phyloP scores from a whole-genome alignment of 139 green algal species.

The Trebouxia sp. region DNA sequence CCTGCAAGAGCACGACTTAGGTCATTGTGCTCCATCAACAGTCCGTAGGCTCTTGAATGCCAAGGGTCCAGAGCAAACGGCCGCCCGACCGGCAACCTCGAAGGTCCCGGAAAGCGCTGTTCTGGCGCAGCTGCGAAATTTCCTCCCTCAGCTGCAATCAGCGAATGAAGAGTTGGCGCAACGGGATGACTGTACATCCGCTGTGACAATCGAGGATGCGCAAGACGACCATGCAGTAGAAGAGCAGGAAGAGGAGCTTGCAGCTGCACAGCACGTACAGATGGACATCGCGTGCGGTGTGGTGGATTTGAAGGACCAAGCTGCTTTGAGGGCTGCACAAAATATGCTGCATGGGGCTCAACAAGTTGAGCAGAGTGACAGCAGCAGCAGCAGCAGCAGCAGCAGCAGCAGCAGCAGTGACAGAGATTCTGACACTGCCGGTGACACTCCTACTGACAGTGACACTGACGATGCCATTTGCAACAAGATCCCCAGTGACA shows the following conservation, averaged over 20 bases:
- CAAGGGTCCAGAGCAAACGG: not conserved
- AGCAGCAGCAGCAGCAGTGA: not conserved
- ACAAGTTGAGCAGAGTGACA: too few relatives aligned
- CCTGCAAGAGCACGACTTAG: constrained; percentile 10
- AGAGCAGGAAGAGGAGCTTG: not conserved
- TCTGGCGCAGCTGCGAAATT: not conserved
- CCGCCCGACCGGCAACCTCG: not conserved
- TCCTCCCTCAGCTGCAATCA: constrained; percentile 5
- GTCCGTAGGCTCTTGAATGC: not conserved
- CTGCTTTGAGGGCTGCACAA: too few relatives aligned
- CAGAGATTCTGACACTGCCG: not conserved
- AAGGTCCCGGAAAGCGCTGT: not conserved
- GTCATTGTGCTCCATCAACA: too few relatives aligned
- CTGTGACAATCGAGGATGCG: too few relatives aligned
- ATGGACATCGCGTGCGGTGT: constrained; percentile 21
- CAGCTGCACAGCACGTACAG: not conserved
- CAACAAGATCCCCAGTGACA: not conserved
- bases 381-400: not conserved
- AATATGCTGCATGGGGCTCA: too few relatives aligned
- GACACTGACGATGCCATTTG: not conserved
- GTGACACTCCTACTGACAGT: not conserved
- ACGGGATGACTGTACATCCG: not conserved
- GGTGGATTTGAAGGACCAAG: not conserved
- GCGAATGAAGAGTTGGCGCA: not conserved
- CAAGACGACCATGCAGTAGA: not conserved